Evolutionary conservation across 345 rosid species (phyloP), one percentile per base, ranked within the genome.

Genomic region (Hypericum perforatum): DNA sequence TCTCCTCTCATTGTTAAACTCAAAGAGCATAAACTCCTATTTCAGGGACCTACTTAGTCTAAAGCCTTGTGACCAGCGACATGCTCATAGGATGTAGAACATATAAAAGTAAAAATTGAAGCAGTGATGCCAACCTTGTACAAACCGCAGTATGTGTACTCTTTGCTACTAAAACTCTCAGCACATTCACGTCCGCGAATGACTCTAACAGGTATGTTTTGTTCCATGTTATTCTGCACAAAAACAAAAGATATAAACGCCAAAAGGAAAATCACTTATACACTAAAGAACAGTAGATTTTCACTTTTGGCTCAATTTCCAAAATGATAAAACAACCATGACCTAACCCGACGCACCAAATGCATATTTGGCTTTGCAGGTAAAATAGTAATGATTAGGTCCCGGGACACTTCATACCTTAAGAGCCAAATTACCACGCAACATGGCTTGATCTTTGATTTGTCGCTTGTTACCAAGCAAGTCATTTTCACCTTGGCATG

Each of bases 81-180:
- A 22, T 22, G 32, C 32, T 22, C 32, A 22, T 22, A 22, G 32
- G 32, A 22, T 22, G 32, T 22, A 22, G 50, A 46, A 59, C 13
- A 12, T 5, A 7, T 7, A 40, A 11, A 36, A 11, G 6, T 15
- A 5, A 45, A 50, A 61, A 41, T 8, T 44, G n/a, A 13, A 0
- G 38, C 45, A 39, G 6, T 37, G 8, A 38, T n/a, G 9, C 10
- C 47, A 49, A 46, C 50, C 50, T 68, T 54, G 57, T 68, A 73
- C 41, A 73, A 52, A n/a, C 77, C 77, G 52, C 64, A 65, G 44
- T 64, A 68, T n/a, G 57, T 55, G 44, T 73, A 73, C 7, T 50
- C 45, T 39, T 43, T 68, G n/a, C 53, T 12, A n/a, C 44, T 16
- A 15, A 45, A 13, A 13, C 60, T 46, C 39, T 44, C 15, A 9